Percentiles rank a stretch among this genome's conserved stretches.
Conservation (phyloP, 768 basidiomycete species). For the Lentinula detonsa region DNA sequence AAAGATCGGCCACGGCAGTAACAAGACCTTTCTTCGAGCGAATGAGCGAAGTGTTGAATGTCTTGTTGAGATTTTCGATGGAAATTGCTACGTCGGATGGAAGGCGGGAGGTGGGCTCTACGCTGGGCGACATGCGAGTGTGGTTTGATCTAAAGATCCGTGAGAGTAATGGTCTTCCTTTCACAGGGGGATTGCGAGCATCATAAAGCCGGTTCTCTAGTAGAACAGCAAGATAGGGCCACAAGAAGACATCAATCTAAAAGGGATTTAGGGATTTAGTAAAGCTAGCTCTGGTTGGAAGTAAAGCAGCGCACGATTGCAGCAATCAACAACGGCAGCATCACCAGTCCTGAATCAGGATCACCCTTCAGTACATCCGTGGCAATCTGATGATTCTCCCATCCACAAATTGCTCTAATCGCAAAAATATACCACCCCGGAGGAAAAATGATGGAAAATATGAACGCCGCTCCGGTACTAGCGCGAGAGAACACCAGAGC, state of each 20-base stretch:
- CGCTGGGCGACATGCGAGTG: neutral
- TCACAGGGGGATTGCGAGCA: constrained; percentile 30
- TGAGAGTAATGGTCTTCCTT: constrained; percentile 30
- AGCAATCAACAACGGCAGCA: constrained; percentile 57
- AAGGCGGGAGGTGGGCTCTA: constrained; percentile 13
- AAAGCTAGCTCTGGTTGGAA: neutral
- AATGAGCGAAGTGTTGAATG: constrained; percentile 46
- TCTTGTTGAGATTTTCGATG: constrained; percentile 53
- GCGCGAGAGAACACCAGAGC: constrained; percentile 47
- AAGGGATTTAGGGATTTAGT: neutral
- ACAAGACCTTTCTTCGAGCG: constrained; percentile 40
- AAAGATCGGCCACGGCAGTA: constrained; percentile 61
- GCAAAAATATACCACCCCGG: constrained; percentile 74
- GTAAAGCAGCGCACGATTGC: constrained; percentile 43
- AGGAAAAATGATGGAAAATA: constrained; percentile 69
- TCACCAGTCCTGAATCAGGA: constrained; percentile 48
- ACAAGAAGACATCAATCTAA: constrained; percentile 68
- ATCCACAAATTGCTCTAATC: constrained; percentile 61
- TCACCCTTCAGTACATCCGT: constrained; percentile 53
- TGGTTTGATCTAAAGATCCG: constrained; percentile 14
- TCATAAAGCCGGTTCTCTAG: constrained; percentile 62
- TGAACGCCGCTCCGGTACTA: constrained; percentile 39
- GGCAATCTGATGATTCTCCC: constrained; percentile 50
- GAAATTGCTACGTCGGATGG: constrained; percentile 50
- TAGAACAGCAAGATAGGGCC: constrained; percentile 60